phyloP scores from a whole-genome alignment of 169 alveolate genomes.

The Eimeria acervulina region DNA sequence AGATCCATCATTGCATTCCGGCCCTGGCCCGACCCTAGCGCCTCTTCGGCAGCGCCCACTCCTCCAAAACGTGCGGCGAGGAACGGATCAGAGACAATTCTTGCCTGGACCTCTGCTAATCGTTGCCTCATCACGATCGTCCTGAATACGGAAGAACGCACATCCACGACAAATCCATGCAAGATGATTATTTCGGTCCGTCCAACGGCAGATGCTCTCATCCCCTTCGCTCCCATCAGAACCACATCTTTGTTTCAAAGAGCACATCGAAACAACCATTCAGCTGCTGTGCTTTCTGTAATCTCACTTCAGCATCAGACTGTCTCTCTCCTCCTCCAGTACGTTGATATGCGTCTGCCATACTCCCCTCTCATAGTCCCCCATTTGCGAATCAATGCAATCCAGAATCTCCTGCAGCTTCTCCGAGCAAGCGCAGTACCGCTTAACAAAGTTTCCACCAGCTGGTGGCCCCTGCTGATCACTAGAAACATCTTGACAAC shows the following conservation, averaged over 20 bases:
- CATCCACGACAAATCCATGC: too few relatives aligned
- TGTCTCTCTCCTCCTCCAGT: slow-evolving; percentile 82
- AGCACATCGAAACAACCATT: background rate
- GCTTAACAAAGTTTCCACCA: slow-evolving; percentile 18
- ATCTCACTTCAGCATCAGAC: slow-evolving; percentile 73
- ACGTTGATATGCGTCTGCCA: slow-evolving; percentile 82
- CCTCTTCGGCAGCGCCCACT: slow-evolving; percentile 47
- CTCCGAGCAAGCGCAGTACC: slow-evolving; percentile 82
- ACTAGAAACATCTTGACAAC: background rate
- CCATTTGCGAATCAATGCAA: slow-evolving; percentile 72
- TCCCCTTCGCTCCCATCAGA: background rate
- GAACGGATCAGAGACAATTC: slow-evolving; percentile 78
- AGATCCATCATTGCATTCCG: slow-evolving; percentile 64
- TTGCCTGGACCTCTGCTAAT: slow-evolving; percentile 77
- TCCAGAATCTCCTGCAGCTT: slow-evolving; percentile 81
- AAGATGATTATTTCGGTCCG: background rate
- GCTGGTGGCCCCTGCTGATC: background rate
- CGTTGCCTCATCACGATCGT: slow-evolving; percentile 78
- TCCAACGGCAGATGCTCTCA: background rate
- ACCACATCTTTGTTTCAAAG: background rate
- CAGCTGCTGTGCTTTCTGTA: background rate
- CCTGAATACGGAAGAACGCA: slow-evolving; percentile 8
- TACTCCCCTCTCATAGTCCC: slow-evolving; percentile 79
- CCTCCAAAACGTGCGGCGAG: slow-evolving; percentile 75
- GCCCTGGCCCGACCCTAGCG: slow-evolving; percentile 23